Conservation (phyloP, 106 monocot genomes). For the Acorus gramineus region DNA sequence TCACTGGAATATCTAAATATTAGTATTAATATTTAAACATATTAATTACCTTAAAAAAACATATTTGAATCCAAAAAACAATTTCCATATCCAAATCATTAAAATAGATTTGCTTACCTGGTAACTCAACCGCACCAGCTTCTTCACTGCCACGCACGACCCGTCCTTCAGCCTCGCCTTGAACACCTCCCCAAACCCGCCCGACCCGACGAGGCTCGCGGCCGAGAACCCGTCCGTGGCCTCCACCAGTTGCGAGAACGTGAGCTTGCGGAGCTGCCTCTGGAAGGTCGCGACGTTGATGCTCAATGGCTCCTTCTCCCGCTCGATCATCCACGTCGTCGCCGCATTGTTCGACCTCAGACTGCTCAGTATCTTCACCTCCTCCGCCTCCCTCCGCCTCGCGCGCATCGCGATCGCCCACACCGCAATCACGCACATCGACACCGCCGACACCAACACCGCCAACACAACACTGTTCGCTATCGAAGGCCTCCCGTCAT, state of each 20-base stretch:
- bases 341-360: constrained; percentile 45
- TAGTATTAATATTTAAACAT: too few relatives aligned
- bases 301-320: constrained; percentile 64
- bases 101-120: background rate
- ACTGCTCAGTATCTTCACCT: constrained; percentile 54
- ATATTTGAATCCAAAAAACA: too few relatives aligned
- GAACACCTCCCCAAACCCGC: constrained; percentile 87
- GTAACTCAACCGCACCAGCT: constrained; percentile 72
- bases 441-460: constrained; percentile 32
- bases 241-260: constrained; percentile 80
- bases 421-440: constrained; percentile 26
- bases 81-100: too few relatives aligned
- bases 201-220: constrained; percentile 56
- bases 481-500: too few relatives aligned
- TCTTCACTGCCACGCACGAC: constrained; percentile 66
- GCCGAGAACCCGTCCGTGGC: constrained; percentile 84
- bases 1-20: too few relatives aligned
- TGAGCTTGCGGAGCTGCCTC: constrained; percentile 48
- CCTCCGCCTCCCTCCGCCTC: constrained; percentile 30
- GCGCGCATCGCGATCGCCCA: constrained; percentile 26
- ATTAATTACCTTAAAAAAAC: too few relatives aligned
- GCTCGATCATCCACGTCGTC: constrained; percentile 67
- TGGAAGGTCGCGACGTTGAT: constrained; percentile 88
- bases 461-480: constrained; percentile 39
- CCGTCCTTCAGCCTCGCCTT: constrained; percentile 79